phyloP scores from a whole-genome alignment of 768 basidiomycete genomes.

The Strobilomyces dryophilus region DNA sequence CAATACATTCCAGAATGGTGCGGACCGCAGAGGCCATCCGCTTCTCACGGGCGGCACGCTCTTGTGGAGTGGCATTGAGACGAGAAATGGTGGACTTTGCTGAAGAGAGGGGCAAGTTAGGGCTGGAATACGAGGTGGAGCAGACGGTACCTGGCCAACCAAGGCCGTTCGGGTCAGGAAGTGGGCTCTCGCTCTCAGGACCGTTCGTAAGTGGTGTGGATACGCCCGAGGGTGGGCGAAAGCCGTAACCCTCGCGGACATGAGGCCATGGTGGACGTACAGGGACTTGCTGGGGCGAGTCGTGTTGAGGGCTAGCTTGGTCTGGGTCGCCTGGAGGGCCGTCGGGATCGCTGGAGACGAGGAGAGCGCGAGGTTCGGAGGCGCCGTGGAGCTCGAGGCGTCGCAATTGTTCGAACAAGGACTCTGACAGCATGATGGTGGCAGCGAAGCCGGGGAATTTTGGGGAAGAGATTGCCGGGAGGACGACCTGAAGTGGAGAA shows the following conservation, averaged over 20 bases:
- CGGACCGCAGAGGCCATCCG: conserved; percentile 83
- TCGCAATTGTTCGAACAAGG: conserved; percentile 44
- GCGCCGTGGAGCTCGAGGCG: conserved; percentile 37
- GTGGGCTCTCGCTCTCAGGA: conserved; percentile 29
- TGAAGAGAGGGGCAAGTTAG: conserved; percentile 27
- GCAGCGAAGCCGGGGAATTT: too few relatives aligned
- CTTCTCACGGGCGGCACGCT: conserved; percentile 67
- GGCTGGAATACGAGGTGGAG: conserved; percentile 4
- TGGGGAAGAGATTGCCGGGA: not conserved
- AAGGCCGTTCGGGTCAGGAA: conserved; percentile 64
- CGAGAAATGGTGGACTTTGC: conserved; percentile 89
- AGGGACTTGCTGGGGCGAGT: conserved; percentile 14
- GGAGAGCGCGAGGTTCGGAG: conserved; percentile 1
- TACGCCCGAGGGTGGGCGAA: conserved; percentile 64
- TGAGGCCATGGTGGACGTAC: conserved; percentile 30
- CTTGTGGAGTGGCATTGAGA: conserved; percentile 72
- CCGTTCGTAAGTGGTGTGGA: conserved; percentile 51
- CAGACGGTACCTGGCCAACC: conserved; percentile 81
- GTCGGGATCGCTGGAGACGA: conserved; percentile 6
- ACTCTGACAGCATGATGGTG: conserved; percentile 20
- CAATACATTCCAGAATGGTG: conserved; percentile 93
- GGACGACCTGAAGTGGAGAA: conserved; percentile 12
- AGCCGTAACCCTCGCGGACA: conserved; percentile 77
- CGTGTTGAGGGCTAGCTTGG: conserved; percentile 1
- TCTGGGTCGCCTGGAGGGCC: conserved; percentile 5